phyloP scores from a whole-genome alignment of 2,329 filamentous ascomycete genomes.

The Erysiphe pulchra region DNA sequence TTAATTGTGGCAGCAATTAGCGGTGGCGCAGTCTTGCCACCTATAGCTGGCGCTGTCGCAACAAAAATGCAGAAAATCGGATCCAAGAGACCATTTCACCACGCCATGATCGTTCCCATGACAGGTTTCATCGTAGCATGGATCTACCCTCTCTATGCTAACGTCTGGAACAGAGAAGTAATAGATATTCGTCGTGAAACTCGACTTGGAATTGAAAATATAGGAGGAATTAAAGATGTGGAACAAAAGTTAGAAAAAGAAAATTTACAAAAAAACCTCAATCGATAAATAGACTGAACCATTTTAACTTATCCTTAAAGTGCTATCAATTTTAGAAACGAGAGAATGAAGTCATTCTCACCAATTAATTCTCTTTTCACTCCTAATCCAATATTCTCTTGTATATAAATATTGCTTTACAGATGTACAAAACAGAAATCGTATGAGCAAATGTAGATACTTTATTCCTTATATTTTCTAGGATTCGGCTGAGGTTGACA shows the following conservation, averaged over 20 bases:
- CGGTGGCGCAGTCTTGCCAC: constrained; percentile 50
- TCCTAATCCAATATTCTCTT: too few species aligned
- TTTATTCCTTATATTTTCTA: too few species aligned
- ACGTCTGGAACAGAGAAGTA: not conserved
- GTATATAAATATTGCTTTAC: too few species aligned
- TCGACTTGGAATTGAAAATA: constrained; percentile 17
- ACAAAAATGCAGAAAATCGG: constrained; percentile 10
- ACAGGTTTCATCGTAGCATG: not conserved
- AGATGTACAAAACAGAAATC: too few species aligned
- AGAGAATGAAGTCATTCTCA: too few species aligned
- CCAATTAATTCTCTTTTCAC: too few species aligned
- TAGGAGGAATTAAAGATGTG: constrained; percentile 16
- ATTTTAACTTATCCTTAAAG: too few species aligned
- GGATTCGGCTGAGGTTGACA: too few species aligned
- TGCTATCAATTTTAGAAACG: too few species aligned
- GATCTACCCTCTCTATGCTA: not conserved
- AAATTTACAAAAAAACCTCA: not conserved
- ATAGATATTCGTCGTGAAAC: not conserved
- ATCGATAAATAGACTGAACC: too few species aligned
- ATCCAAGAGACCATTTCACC: constrained; percentile 3
- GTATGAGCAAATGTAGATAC: too few species aligned
- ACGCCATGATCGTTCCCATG: not conserved
- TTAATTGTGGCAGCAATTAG: constrained; percentile 44
- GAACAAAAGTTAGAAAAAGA: constrained; percentile 3
- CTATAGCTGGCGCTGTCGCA: constrained; percentile 35